Conservation (phyloP, 306 rosid species). For the Malus sylvestris region DNA sequence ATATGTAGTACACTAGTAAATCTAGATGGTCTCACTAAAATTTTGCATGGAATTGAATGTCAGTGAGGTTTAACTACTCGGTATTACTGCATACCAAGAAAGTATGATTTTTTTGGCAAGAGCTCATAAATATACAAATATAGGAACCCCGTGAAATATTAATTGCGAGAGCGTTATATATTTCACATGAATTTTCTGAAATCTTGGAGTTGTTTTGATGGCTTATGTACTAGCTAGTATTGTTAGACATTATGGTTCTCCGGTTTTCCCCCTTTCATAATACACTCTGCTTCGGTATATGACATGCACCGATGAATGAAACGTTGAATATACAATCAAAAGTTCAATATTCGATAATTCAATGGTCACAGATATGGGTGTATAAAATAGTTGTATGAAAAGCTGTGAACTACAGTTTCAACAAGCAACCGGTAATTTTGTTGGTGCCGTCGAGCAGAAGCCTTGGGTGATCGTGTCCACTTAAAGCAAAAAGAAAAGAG, state of each 20-base stretch:
- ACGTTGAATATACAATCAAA: too few species aligned
- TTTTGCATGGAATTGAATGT: not conserved
- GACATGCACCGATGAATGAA: not conserved
- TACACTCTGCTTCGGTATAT: too few species aligned
- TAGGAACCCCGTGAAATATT: conserved; percentile 35
- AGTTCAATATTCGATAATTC: too few species aligned
- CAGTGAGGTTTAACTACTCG: not conserved
- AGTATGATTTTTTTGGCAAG: not conserved
- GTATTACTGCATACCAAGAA: not conserved
- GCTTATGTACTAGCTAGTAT: not conserved
- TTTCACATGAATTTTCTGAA: conserved; percentile 35
- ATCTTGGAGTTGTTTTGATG: not conserved
- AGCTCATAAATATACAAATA: not conserved
- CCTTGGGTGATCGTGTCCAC: not conserved
- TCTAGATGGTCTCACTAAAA: not conserved
- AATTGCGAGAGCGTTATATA: conserved; percentile 14
- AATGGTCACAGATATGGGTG: too few species aligned
- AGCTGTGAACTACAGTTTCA: not conserved
- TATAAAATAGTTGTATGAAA: not conserved
- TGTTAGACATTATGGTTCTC: not conserved
- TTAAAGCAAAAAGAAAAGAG: not conserved
- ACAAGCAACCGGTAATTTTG: not conserved
- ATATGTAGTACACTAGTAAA: not conserved
- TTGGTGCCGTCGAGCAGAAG: not conserved
- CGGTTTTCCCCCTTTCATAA: not conserved